Evolutionary conservation across 1,284 basidiomycete species (phyloP).

Genomic region (Tylopilus orsonianus): DNA sequence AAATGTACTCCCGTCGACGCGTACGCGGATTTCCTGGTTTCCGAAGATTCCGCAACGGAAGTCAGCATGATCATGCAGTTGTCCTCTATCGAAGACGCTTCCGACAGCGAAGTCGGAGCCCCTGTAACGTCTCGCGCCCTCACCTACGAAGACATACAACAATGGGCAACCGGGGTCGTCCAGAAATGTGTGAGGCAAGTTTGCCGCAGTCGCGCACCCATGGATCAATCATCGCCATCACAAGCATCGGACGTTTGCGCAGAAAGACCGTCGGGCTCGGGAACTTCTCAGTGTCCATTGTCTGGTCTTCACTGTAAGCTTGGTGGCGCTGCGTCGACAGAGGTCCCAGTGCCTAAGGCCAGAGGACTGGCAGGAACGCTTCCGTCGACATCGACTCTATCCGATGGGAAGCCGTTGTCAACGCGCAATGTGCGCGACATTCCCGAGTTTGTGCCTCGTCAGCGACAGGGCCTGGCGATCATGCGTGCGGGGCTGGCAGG

Average conservation of each 20-base stretch:
- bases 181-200: conserved; percentile 27
- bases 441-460: conserved; percentile 33
- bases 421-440: conserved; percentile 19
- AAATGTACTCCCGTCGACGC: background rate
- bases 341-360: background rate
- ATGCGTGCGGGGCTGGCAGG: background rate
- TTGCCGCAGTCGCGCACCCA: conserved; percentile 8
- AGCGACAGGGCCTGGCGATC: conserved; percentile 3
- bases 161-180: conserved; percentile 28
- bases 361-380: background rate
- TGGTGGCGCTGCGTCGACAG: background rate
- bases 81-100: conserved; percentile 15
- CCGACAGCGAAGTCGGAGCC: conserved; percentile 9
- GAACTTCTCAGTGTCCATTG: conserved; percentile 43
- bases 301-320: conserved; percentile 33
- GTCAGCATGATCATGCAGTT: conserved; percentile 27
- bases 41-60: conserved; percentile 22
- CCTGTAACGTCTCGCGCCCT: conserved; percentile 17
- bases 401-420: conserved; percentile 3
- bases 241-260: conserved; percentile 32
- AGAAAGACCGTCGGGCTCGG: conserved; percentile 26
- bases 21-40: conserved; percentile 14
- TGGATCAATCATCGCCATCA: conserved; percentile 26
- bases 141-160: conserved; percentile 27
- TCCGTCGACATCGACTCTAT: background rate